A percentile compares a stretch with the other conserved stretches of the same genome.
Conservation (phyloP, 2,329 filamentous ascomycete species). For the Pleoardoris graminearum region DNA sequence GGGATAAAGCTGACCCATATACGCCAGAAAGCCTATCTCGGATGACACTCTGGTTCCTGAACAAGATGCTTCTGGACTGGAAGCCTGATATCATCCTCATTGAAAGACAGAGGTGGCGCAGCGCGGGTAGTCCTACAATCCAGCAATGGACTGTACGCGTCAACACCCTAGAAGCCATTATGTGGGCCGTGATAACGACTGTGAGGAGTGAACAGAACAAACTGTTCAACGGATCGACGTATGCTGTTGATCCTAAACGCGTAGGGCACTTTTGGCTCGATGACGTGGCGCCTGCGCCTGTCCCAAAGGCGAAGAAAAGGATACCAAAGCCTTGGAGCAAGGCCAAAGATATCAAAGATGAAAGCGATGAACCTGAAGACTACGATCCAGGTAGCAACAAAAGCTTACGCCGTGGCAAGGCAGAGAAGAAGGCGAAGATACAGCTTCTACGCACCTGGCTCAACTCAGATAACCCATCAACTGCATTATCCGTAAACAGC, state of each 20-base stretch:
- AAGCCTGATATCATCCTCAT: conserved; percentile 72
- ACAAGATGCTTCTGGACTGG: conserved; percentile 53
- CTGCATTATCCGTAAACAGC: conserved; percentile 14
- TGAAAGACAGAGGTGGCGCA: conserved; percentile 66
- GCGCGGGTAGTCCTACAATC: conserved; percentile 65
- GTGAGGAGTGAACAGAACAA: conserved; percentile 35
- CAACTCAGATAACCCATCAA: conserved; percentile 8
- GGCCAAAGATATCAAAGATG: not conserved
- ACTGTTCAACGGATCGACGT: conserved; percentile 19
- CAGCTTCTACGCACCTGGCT: conserved; percentile 55
- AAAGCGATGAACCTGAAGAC: not conserved
- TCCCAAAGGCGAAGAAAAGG: not conserved
- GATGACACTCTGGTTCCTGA: conserved; percentile 60
- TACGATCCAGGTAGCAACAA: too few species aligned
- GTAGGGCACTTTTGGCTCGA: conserved; percentile 45
- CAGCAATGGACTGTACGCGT: conserved; percentile 83
- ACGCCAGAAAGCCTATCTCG: conserved; percentile 58
- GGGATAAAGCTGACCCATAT: conserved; percentile 48
- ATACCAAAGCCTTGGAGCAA: not conserved
- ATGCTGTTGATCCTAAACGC: conserved; percentile 42
- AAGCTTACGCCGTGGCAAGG: conserved; percentile 48
- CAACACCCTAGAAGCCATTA: conserved; percentile 79
- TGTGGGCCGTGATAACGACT: conserved; percentile 70
- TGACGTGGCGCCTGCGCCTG: conserved; percentile 2
- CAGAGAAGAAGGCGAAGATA: conserved; percentile 65